Evolutionary conservation across 2,329 filamentous ascomycete species (phyloP).

Genomic region (Fusarium sp.): DNA sequence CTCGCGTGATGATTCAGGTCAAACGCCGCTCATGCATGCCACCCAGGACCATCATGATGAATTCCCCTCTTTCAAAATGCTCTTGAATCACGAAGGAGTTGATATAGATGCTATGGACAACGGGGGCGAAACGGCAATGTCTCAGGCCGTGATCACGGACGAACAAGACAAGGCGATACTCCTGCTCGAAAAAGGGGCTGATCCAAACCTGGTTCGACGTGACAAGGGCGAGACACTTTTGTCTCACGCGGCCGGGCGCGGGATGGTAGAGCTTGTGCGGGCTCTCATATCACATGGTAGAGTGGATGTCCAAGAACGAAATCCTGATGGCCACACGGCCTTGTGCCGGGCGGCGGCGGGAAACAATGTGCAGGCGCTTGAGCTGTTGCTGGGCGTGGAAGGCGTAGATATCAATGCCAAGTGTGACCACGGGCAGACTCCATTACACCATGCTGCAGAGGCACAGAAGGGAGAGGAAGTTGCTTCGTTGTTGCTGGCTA

Average conservation of each 20-base stretch:
- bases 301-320: background rate
- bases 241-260: background rate
- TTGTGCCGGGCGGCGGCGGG: background rate
- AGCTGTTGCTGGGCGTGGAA: background rate
- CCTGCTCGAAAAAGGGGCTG: background rate
- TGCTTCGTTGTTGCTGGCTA: background rate
- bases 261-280: background rate
- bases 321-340: background rate
- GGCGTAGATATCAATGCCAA: background rate
- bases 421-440: background rate
- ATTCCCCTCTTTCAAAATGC: background rate
- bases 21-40: background rate
- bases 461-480: background rate
- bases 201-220: background rate
- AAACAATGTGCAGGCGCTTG: background rate
- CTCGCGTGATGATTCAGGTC: background rate
- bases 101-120: background rate
- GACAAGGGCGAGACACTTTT: background rate
- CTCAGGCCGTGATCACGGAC: background rate
- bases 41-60: background rate
- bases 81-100: background rate
- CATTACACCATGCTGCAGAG: background rate
- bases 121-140: background rate
- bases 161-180: background rate
- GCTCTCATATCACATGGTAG: background rate